Conservation (phyloP, 176 grass and related monocot genomes). For the Metroxylon sagu region DNA sequence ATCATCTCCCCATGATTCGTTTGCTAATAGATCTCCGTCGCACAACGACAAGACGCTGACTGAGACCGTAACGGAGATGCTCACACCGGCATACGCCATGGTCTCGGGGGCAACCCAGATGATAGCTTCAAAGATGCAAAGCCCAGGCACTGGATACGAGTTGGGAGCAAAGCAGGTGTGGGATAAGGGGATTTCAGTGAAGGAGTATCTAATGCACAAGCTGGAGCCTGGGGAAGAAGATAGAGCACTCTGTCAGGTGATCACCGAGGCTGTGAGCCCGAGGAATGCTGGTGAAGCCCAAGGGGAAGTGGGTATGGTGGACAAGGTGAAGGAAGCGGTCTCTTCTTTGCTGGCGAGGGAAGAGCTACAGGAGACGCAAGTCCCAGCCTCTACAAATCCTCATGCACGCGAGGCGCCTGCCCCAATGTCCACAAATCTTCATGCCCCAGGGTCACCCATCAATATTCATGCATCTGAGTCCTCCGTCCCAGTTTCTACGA, state of each 20-base stretch:
- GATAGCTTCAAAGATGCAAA: conserved; percentile 11
- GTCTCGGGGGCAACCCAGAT: background rate
- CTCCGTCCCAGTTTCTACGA: too few relatives aligned
- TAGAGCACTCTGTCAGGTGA: conserved; percentile 14
- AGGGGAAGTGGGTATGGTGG: background rate
- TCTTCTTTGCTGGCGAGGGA: background rate
- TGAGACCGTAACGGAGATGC: conserved; percentile 3
- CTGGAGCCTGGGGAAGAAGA: conserved; percentile 4
- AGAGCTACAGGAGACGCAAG: background rate
- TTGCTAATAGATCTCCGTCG: background rate
- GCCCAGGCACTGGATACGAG: background rate
- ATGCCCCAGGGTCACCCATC: too few relatives aligned
- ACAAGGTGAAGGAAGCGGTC: conserved; percentile 5
- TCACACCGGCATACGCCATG: background rate
- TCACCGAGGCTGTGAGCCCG: conserved; percentile 11
- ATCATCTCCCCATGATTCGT: too few relatives aligned
- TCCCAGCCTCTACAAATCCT: background rate
- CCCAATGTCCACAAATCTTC: too few relatives aligned
- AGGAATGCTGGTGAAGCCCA: background rate
- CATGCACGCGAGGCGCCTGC: too few relatives aligned
- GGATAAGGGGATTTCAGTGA: background rate
- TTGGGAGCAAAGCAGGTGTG: background rate
- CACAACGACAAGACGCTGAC: conserved; percentile 29
- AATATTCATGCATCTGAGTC: too few relatives aligned
- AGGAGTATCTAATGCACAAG: conserved; percentile 8